Base-by-base conservation (phyloP, 805 yeast species). In the Candida maesae region DNA sequence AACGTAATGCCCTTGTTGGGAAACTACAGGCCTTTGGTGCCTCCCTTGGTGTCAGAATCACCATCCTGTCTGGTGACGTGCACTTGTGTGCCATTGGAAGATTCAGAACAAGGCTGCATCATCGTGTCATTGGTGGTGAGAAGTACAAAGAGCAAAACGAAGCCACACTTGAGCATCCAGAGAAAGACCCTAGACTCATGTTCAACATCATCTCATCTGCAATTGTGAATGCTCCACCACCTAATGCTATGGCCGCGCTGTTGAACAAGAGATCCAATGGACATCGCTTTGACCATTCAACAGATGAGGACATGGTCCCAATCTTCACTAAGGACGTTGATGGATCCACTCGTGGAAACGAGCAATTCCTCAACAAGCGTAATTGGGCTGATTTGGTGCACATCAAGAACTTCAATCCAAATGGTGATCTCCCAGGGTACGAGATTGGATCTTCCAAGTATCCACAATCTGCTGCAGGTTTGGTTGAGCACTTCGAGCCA, bases 61-160 rank as follows among this genome's bases (percentile, higher is more conserved):
- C 98, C 7, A 83, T 91, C 45, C 67, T 91, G 18, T 76, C 90
- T 12, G 99, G 99, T 23, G 99, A 91, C 58, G 98, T 93, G 32
- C 99, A 93, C 64, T 68, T 91, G 50, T 82, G 93, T 41, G 84
- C 90, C 33, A 63, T 90, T 43, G 95, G 96, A 11, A 69, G 95
- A 51, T 75, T 91, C 63, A 75, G 74, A 53, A 64, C 88, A 7
- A 73, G 74, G 52, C 49, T 69, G 37, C 76, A 73, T 55, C 71
- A 68, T 36, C 71, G 71, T 50, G 49, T 68, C 15, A 55, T 64
- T 30, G 49, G 59, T 21, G 59, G 65, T 2, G 60, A 56, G 4
- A 59, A 62, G 19, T 53, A 64, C 32, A 56, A 60, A n/a, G 62
- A 67, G 14, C 55, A 61, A 5, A 73, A 75, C 45, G 57, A 61